Evolutionary conservation across 1,139 yeast genomes (phyloP).

Genomic region (Candida buenavistaensis): DNA sequence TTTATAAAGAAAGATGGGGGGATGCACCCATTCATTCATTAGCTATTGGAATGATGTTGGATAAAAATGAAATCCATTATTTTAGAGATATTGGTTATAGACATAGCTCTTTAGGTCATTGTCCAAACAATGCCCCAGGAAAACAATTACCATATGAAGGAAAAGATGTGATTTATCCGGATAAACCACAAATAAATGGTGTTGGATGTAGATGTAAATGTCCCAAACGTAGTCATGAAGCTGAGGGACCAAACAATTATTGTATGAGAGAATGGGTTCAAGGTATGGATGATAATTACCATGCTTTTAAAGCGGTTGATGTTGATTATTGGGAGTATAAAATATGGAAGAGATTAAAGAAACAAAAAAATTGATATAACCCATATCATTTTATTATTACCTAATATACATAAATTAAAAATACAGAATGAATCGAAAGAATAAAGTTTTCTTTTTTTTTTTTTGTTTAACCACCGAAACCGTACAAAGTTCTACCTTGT

Average conservation of each 20-base stretch:
- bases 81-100: constrained; percentile 88
- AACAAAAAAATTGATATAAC: constrained; percentile 6
- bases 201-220: constrained; percentile 88
- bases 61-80: constrained; percentile 72
- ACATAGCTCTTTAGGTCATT: constrained; percentile 77
- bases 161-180: constrained; percentile 33
- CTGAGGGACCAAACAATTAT: constrained; percentile 54
- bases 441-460: no score
- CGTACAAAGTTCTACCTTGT: constrained; percentile 99
- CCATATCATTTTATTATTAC: not conserved
- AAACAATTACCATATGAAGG: constrained; percentile 49
- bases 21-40: constrained; percentile 92
- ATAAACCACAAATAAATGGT: constrained; percentile 50
- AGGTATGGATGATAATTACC: constrained; percentile 36
- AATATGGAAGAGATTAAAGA: constrained; percentile 28
- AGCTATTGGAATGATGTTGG: constrained; percentile 73
- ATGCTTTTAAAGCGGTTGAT: constrained; percentile 23
- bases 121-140: constrained; percentile 65
- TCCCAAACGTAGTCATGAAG: constrained; percentile 51
- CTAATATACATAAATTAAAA: constrained; percentile 6
- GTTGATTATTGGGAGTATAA: constrained; percentile 35
- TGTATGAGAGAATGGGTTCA: constrained; percentile 61
- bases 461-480: constrained; percentile 91
- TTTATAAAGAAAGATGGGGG: constrained; percentile 90
- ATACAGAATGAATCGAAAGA: constrained; percentile 9